Base-by-base conservation (phyloP, 805 yeast species). In the Saccharomycopsis fermentans region DNA sequence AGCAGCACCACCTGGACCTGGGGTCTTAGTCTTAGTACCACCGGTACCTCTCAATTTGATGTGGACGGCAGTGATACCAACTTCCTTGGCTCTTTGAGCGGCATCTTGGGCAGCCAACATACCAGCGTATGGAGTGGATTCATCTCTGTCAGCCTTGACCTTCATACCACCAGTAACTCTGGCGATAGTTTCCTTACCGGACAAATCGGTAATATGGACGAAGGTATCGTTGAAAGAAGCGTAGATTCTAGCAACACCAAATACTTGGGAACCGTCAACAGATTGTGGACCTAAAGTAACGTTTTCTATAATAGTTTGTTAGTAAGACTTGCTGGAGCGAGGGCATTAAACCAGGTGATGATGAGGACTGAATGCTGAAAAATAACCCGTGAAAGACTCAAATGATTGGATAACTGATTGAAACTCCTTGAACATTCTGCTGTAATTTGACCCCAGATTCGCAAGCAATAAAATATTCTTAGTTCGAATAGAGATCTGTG, bases 121-220 rank as follows among this genome's bases (percentile, higher is more conserved):
- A 75, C 97, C 99, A 76, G 99, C 99, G 87, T 94, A 94, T 79
- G 99, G 99, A 69, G 99, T 89, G 65, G 98, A 92, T 86, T 94
- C 99, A 78, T 95, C 99, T 84, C 98, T 90, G 84, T 94, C 99
- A 73, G 99, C 99, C 86, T 94, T 94, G 79, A 94, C 99, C 86
- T 94, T 94, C 99, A 94, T 94, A 81, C 99, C 99, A 85, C 99
- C 99, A 75, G 99, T 94, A 72, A 94, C 97, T 83, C 98, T 90
- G 83, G 96, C 86, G 75, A 94, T 92, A 81, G 99, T 94, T 83
- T 95, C 99, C 81, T 92, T 94, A 81, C 99, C 99, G 73, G 98
- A 89, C 71, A 91, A 82, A 84, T 94, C 99, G 73, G 99, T 94
- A 72, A 94, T 94, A 79, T 94, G 99, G 72, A 94, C 99, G 81